These are phyloP conservation scores for Begonia peltatifolia DNA, from an alignment of 306 rosid genomes.

Conservation along the genomic window DNA sequence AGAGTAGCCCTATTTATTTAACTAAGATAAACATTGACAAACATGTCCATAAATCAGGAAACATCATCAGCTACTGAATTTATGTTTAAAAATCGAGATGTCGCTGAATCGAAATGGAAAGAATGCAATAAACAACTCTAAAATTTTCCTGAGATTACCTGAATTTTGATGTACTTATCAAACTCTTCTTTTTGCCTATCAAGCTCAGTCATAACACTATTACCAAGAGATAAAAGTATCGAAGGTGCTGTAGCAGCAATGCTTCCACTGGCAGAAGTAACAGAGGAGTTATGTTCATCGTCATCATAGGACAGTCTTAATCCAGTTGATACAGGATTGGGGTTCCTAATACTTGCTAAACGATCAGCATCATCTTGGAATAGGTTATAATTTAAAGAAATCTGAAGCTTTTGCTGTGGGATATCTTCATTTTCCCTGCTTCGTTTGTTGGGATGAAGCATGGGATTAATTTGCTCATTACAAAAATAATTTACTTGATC, in stretches of 20 bases:
- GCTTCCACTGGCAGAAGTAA: slow-evolving; percentile 87
- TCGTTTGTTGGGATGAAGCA: slow-evolving; percentile 52
- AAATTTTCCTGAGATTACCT: slow-evolving; percentile 26
- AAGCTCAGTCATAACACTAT: slow-evolving; percentile 57
- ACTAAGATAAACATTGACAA: too few species aligned
- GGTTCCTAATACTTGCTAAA: slow-evolving; percentile 57
- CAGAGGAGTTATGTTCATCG: slow-evolving; percentile 84
- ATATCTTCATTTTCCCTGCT: slow-evolving; percentile 53
- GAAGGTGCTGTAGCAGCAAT: slow-evolving; percentile 47
- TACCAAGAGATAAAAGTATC: slow-evolving; percentile 50
- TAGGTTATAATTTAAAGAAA: slow-evolving; percentile 61
- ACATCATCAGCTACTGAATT: too few species aligned
- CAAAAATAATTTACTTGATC: slow-evolving; percentile 74
- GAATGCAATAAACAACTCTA: too few species aligned
- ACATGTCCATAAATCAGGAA: too few species aligned
- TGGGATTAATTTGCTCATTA: slow-evolving; percentile 49
- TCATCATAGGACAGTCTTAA: slow-evolving; percentile 80
- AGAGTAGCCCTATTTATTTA: too few species aligned
- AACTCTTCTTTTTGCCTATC: slow-evolving; percentile 78
- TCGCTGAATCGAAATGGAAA: too few species aligned
- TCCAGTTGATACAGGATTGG: slow-evolving; percentile 76
- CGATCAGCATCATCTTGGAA: slow-evolving; percentile 59
- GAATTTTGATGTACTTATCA: slow-evolving; percentile 60
- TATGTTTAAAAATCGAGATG: too few species aligned
- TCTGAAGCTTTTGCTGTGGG: slow-evolving; percentile 68